Percentiles rank a stretch among this genome's conserved stretches.
phyloP scores from a whole-genome alignment of 2,329 filamentous ascomycete genomes.

The Penicillium sp. region DNA sequence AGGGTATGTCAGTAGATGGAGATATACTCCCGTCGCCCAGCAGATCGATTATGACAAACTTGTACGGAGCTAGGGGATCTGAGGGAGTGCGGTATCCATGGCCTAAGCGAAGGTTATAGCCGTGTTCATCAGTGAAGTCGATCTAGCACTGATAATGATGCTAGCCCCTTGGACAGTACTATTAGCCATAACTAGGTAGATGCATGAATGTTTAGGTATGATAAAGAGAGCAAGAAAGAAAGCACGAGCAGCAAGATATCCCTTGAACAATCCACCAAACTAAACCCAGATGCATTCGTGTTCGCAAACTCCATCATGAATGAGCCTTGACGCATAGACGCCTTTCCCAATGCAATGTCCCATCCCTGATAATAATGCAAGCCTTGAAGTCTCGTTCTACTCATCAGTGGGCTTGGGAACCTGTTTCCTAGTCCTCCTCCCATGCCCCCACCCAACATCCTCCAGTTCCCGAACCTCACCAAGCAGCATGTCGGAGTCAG shows the following conservation, averaged over 20 bases:
- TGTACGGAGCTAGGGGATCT: not conserved
- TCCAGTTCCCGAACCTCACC: constrained; percentile 38
- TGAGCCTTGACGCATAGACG: not conserved
- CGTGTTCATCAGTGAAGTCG: not conserved
- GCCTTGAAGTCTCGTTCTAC: constrained; percentile 1
- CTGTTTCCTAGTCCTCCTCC: constrained; percentile 38
- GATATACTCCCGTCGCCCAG: constrained; percentile 3
- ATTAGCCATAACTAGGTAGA: not conserved
- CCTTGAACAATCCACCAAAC: not conserved
- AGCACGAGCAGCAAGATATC: not conserved
- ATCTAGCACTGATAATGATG: not conserved
- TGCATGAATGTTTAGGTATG: not conserved
- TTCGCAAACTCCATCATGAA: not conserved
- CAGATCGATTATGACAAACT: not conserved
- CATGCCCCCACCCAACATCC: constrained; percentile 35
- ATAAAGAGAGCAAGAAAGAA: not conserved
- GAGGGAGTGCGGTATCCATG: too few species aligned
- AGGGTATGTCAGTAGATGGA: constrained; percentile 7
- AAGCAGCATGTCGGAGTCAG: constrained; percentile 22
- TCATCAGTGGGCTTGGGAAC: constrained; percentile 26
- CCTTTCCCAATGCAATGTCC: not conserved
- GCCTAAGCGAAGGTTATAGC: not conserved
- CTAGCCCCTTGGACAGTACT: not conserved
- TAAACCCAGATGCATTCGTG: not conserved
- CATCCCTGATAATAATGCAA: not conserved